Percentiles rank a stretch among this genome's conserved stretches.
These are phyloP conservation scores for Mycotypha africana DNA, from an alignment of 371 early-diverging fungal genomes.

Conservation along the genomic window DNA sequence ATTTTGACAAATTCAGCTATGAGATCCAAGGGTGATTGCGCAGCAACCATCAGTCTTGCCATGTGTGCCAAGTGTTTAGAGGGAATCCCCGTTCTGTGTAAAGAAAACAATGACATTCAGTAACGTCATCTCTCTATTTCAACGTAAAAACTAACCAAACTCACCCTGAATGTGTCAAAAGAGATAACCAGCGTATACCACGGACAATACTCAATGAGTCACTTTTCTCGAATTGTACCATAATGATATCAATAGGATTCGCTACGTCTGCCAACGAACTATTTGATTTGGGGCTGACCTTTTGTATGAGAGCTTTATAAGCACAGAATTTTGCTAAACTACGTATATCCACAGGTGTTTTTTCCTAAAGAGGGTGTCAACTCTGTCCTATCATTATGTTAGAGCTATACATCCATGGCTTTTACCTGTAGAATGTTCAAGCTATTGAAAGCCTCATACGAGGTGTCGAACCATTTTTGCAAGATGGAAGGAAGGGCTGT, in stretches of 20 bases:
- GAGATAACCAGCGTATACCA: slow-evolving; percentile 41
- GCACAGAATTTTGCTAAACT: slow-evolving; percentile 30
- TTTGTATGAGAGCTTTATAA: slow-evolving; percentile 3
- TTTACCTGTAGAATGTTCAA: slow-evolving; percentile 27
- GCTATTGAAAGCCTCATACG: slow-evolving; percentile 22
- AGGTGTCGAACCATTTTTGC: slow-evolving; percentile 35
- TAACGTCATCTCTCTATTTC: too few species aligned
- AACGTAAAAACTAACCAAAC: too few species aligned
- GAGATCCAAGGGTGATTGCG: slow-evolving; percentile 18
- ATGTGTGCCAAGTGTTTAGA: slow-evolving; percentile 30
- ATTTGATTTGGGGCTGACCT: neutral
- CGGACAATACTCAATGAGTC: slow-evolving; percentile 23
- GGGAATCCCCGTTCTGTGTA: slow-evolving; percentile 42
- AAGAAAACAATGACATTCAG: neutral
- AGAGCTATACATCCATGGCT: too few species aligned
- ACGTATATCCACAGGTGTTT: slow-evolving; percentile 25
- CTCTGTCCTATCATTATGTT: too few species aligned
- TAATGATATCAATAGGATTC: slow-evolving; percentile 30
- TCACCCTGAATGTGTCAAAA: slow-evolving; percentile 45
- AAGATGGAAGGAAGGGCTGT: slow-evolving; percentile 32
- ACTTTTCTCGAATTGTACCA: slow-evolving; percentile 22
- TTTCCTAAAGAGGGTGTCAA: slow-evolving; percentile 15
- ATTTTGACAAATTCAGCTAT: slow-evolving; percentile 34
- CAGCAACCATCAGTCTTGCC: slow-evolving; percentile 24
- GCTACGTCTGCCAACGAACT: neutral